Evolutionary conservation across 2,329 filamentous ascomycete species (phyloP), one percentile per base, ranked within the genome.

Genomic region (Cytospora piceicola): DNA sequence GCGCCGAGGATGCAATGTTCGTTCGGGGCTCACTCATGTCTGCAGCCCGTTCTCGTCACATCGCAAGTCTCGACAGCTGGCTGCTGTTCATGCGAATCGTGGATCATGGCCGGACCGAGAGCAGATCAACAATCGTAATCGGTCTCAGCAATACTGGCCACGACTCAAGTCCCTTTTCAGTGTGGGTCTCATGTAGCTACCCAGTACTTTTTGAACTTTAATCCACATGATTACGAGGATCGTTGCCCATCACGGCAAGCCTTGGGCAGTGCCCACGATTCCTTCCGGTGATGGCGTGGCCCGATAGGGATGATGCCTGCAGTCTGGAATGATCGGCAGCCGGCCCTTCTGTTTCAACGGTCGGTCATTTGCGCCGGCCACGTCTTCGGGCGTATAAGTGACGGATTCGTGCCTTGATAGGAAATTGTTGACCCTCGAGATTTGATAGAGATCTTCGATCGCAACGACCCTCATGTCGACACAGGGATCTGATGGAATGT

Each of bases 121-220:
- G 46, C n/a, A 22, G 17, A 49, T 24, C 46, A 5, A 49, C 46
- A 49, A 49, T 22, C n/a, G n/a, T 49, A 20, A 20, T 49, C 46
- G n/a, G 11, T 49, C 46, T 49, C 46, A n/a, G 46, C 46, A 22
- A 22, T 49, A 30, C 42, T 24, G 53, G 46, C 61, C 59, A 58
- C 64, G 64, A 65, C 58, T 63, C 64, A 57, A 58, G 64, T 42
- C 22, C 46, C 54, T 58, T 55, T 54, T 58, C 27, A 62, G 58
- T 62, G 64, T 58, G 51, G 36, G 42, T 62, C 27, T 22, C 8
- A 20, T n/a, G 42, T 49, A 49, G n/a, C n/a, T 49, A 49, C 46
- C 11, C 11, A 22, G n/a, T 12, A 24, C n/a, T 51, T 57, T 54
- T 30, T 11, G 58, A 63, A 63, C 53, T 46, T 57, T 63, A 59